These are phyloP conservation scores for Fusarium torulosum DNA, from an alignment of 2,329 filamentous ascomycete genomes.

Conservation along the genomic window DNA sequence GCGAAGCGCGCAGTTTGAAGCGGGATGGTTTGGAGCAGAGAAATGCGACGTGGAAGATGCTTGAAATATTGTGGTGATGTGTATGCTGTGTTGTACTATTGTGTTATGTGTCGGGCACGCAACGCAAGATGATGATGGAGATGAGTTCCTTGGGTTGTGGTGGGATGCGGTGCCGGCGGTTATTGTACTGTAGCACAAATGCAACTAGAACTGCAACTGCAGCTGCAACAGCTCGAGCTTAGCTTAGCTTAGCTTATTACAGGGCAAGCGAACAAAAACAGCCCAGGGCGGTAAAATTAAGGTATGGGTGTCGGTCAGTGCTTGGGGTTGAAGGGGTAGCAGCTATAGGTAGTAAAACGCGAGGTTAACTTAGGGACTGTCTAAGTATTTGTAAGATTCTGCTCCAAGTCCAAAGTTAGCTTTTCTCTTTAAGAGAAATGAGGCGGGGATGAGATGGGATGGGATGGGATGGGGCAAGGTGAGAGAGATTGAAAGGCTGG, in stretches of 20 bases:
- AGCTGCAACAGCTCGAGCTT: neutral
- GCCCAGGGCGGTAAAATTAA: constrained; percentile 35
- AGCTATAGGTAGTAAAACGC: constrained; percentile 24
- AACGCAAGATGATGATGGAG: constrained; percentile 37
- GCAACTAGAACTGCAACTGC: neutral
- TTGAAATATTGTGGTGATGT: constrained; percentile 11
- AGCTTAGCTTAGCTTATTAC: neutral
- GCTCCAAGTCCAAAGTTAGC: neutral
- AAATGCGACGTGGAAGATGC: constrained; percentile 37
- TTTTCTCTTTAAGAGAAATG: constrained; percentile 1
- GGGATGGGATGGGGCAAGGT: neutral
- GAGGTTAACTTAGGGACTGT: constrained; percentile 1
- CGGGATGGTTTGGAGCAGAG: constrained; percentile 34
- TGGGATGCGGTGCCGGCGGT: constrained; percentile 28
- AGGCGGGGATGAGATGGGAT: constrained; percentile 3
- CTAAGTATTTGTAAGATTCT: constrained; percentile 25
- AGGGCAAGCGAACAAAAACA: constrained; percentile 14
- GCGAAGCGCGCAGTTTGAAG: constrained; percentile 39
- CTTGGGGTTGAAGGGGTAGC: constrained; percentile 6
- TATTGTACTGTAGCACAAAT: constrained; percentile 26
- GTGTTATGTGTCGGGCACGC: constrained; percentile 14
- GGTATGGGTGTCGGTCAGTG: constrained; percentile 17
- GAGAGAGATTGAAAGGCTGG: neutral
- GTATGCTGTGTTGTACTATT: constrained; percentile 11
- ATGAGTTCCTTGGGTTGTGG: constrained; percentile 30